Evolutionary conservation across 2,329 filamentous ascomycete species (phyloP).

Genomic region (Pseudogymnoascus pannorum): DNA sequence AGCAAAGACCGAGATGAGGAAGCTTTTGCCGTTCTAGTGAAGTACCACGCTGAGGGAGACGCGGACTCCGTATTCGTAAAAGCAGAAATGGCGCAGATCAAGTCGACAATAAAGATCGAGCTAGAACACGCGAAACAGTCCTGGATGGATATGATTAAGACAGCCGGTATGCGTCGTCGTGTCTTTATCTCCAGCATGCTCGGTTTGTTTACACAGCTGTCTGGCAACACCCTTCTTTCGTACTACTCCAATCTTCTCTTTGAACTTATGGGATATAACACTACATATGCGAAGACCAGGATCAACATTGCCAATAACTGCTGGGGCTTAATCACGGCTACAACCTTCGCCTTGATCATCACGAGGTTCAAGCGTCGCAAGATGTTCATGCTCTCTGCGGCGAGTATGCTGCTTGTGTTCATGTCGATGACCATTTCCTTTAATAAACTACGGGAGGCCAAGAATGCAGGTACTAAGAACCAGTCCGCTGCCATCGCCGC

Average conservation of each 20-base stretch:
- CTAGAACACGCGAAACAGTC: slow-evolving; percentile 44
- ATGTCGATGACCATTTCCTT: slow-evolving; percentile 48
- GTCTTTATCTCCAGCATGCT: slow-evolving; percentile 42
- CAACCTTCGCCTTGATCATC: slow-evolving; percentile 35
- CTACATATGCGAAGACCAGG: slow-evolving; percentile 36
- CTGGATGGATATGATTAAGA: slow-evolving; percentile 46
- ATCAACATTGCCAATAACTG: slow-evolving; percentile 40
- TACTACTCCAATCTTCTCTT: slow-evolving; percentile 44
- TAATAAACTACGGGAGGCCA: slow-evolving; percentile 32
- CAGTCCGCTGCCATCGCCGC: slow-evolving; percentile 24
- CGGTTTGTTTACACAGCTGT: slow-evolving; percentile 48
- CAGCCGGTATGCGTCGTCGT: slow-evolving; percentile 42
- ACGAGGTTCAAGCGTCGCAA: slow-evolving; percentile 38
- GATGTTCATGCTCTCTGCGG: slow-evolving; percentile 48
- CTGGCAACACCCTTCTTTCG: slow-evolving; percentile 38
- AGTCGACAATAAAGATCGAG: slow-evolving; percentile 48
- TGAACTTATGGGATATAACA: slow-evolving; percentile 38
- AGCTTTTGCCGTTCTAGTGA: slow-evolving; percentile 45
- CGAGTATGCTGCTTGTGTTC: slow-evolving; percentile 46
- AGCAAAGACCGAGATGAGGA: slow-evolving; percentile 51
- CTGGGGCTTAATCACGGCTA: slow-evolving; percentile 39
- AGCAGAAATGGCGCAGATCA: slow-evolving; percentile 55
- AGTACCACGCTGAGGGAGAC: slow-evolving; percentile 47
- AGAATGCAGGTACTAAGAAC: slow-evolving; percentile 24
- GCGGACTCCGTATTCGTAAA: slow-evolving; percentile 43